Conservation (phyloP, 75 land plant species). For the Selaginella tamariscina region DNA sequence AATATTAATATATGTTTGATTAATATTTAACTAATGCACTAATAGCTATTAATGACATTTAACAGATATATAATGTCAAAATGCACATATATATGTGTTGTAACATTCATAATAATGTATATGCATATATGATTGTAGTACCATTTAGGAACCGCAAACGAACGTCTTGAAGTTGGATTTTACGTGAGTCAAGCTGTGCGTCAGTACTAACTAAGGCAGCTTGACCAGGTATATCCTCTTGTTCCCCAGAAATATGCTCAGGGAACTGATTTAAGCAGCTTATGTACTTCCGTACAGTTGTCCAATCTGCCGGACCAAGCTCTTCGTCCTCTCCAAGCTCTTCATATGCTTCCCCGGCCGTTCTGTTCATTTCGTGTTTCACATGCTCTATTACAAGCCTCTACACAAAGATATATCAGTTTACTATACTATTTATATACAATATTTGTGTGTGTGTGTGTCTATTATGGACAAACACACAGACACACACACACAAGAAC, state of each 20-base stretch:
- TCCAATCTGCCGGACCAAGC: conserved; percentile 94
- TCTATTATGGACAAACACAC: too few relatives aligned
- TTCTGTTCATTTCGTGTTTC: conserved; percentile 70
- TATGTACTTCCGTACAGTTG: conserved; percentile 55
- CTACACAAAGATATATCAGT: conserved; percentile 26
- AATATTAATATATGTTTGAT: too few relatives aligned
- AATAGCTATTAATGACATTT: too few relatives aligned
- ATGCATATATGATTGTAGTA: conserved; percentile 14
- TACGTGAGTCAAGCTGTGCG: conserved; percentile 18
- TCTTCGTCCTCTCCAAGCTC: conserved; percentile 94
- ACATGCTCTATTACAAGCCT: conserved; percentile 55
- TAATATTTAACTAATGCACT: too few relatives aligned
- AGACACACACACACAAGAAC: too few relatives aligned
- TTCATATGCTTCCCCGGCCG: conserved; percentile 70
- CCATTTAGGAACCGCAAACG: conserved; percentile 82
- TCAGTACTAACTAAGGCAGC: conserved; percentile 22
- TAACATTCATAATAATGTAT: too few relatives aligned
- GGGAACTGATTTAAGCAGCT: conserved; percentile 30
- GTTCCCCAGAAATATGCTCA: conserved; percentile 29
- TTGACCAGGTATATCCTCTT: conserved; percentile 45
- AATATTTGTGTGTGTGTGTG: too few relatives aligned
- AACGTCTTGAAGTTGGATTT: conserved; percentile 44
- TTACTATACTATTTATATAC: neutral
- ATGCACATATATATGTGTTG: too few relatives aligned
- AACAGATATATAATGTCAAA: too few relatives aligned